Base-by-base conservation (phyloP, 257 asterid species). In the Petunia axillaris region DNA sequence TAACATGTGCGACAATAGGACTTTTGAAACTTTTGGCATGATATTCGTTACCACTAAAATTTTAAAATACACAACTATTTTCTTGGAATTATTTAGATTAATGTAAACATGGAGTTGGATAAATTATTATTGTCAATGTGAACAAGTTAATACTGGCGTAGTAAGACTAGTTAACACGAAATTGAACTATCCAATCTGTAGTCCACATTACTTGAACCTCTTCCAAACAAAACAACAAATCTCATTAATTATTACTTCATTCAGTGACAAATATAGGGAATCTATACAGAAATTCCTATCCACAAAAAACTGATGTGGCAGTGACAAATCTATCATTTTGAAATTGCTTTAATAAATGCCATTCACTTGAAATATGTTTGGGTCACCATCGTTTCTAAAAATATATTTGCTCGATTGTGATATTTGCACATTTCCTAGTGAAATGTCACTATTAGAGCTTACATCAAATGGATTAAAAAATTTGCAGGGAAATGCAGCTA, bases 401-500 rank as follows among this genome's bases (percentile, higher is more conserved):
- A 55, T 3, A 2, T 55, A 55, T 55, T 55, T 55, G 60, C 5
- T 55, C 6, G 16, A 55, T 4, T 55, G 60, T 4, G 25, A 14
- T 55, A 55, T 13, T 4, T 14, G 60, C 60, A 4, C 60, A 5
- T 55, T 0, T 55, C 8, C 8, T 55, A 53, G 11, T 4, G 35
- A 13, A 4, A 55, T 54, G 5, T 54, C 59, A 11, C 25, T 4
- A 54, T 54, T 54, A 54, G 59, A 54, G 15, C n/a, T 54, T 54
- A 54, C 7, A 54, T 1, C 59, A 54, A 54, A 54, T 10, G 15
- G 0, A 48, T 43, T 0, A 25, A 25, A 25, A 25, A 25, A 25
- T 4, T 43, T 68, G 83, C 85, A 94, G 98, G 98, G 1, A 91
- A 94, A 57, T 94, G 98, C 65, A 91, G 93, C 89, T 89, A 89